phyloP scores from a whole-genome alignment of 2,329 filamentous ascomycete genomes.

The Epichloe amarillans region DNA sequence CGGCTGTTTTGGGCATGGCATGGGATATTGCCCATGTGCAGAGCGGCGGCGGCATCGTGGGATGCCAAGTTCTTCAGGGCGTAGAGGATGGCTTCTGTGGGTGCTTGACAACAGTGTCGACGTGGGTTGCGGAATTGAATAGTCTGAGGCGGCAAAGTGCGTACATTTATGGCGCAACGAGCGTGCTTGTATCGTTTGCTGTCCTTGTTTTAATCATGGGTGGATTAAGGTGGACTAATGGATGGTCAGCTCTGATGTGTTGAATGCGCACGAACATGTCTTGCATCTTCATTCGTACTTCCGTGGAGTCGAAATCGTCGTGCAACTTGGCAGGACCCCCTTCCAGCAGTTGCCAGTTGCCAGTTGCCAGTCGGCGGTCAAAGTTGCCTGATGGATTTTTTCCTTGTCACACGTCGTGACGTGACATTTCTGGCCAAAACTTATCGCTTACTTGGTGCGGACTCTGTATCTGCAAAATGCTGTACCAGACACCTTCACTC shows the following conservation, averaged over 20 bases:
- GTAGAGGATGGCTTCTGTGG: slow-evolving; percentile 57
- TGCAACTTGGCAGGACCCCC: no score
- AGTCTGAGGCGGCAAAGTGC: slow-evolving; percentile 37
- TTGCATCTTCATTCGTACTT: no score
- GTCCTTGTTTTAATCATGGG: slow-evolving; percentile 62
- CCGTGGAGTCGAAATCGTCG: no score
- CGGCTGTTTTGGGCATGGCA: slow-evolving; percentile 58
- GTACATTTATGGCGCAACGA: slow-evolving; percentile 55
- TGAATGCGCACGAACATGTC: not conserved
- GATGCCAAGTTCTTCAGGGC: slow-evolving; percentile 56
- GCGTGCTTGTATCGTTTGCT: slow-evolving; percentile 44
- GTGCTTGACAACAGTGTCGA: slow-evolving; percentile 52
- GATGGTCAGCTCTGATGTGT: slow-evolving; percentile 33
- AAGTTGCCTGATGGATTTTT: no score
- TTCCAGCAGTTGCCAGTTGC: no score
- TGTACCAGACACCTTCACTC: no score
- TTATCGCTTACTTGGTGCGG: no score
- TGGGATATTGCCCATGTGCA: slow-evolving; percentile 65
- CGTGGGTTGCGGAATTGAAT: slow-evolving; percentile 50
- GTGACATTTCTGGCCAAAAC: no score
- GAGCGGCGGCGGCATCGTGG: slow-evolving; percentile 35
- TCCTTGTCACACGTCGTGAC: no score
- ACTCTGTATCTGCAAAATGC: no score
- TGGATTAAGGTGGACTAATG: slow-evolving; percentile 55
- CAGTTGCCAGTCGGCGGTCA: no score